These are phyloP conservation scores for Trichoderma orchidacearum DNA, from an alignment of 495 filamentous ascomycete species.

Conservation along the genomic window DNA sequence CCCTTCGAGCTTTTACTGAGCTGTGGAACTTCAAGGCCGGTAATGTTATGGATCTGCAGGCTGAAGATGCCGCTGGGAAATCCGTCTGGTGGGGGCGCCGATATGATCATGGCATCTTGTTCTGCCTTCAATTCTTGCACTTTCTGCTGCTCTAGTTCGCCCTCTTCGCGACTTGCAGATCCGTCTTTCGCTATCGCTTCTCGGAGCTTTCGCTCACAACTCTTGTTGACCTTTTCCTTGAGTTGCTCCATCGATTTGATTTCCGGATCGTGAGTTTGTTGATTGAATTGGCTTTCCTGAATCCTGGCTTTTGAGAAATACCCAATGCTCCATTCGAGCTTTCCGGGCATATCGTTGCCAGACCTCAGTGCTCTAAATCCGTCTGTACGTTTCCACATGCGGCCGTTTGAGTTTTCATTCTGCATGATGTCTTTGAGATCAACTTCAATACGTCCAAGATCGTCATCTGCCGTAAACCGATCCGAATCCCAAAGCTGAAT, in stretches of 20 bases:
- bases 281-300: conserved; percentile 34
- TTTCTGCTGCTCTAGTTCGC: conserved; percentile 49
- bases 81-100: conserved; percentile 39
- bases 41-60: conserved; percentile 62
- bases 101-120: conserved; percentile 41
- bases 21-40: conserved; percentile 46
- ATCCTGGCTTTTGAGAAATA: conserved; percentile 54
- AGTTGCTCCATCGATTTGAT: conserved; percentile 39
- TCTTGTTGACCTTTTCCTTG: conserved; percentile 34
- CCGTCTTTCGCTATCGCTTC: conserved; percentile 26
- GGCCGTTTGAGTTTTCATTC: conserved; percentile 33
- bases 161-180: conserved; percentile 12
- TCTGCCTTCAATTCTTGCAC: conserved; percentile 42
- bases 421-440: conserved; percentile 51
- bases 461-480: conserved; percentile 53
- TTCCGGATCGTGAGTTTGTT: conserved; percentile 36
- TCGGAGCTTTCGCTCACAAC: conserved; percentile 42
- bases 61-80: conserved; percentile 50
- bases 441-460: conserved; percentile 54
- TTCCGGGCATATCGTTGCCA: conserved; percentile 54
- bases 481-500: conserved; percentile 66
- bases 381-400: conserved; percentile 43
- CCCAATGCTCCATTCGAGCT: conserved; percentile 55
- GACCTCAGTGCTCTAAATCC: conserved; percentile 43
- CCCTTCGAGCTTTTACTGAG: conserved; percentile 17